A percentile compares a stretch with the other conserved stretches of the same genome.
phyloP scores from a whole-genome alignment of 805 yeast genomes.

The Candida hispaniensis region DNA sequence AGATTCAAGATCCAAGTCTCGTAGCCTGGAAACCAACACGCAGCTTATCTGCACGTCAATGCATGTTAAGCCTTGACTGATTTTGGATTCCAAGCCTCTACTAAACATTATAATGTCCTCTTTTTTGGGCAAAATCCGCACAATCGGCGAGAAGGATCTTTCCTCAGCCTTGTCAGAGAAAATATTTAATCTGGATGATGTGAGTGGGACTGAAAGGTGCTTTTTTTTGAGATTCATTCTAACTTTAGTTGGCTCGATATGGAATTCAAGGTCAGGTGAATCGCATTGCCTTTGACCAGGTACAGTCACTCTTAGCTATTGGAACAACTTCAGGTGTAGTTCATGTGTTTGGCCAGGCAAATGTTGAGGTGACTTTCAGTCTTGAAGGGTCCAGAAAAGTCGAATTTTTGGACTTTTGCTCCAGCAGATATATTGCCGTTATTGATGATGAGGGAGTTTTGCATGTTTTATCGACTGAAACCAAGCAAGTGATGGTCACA shows the following conservation, averaged over 20 bases:
- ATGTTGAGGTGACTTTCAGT: conserved; percentile 59
- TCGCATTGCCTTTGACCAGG: conserved; percentile 72
- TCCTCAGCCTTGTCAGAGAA: conserved; percentile 26
- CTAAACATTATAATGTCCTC: too few species aligned
- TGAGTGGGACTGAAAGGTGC: conserved; percentile 16
- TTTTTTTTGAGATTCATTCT: not conserved
- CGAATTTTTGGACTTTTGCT: conserved; percentile 51
- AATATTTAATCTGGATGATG: conserved; percentile 26
- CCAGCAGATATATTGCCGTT: conserved; percentile 72
- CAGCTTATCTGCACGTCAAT: too few species aligned
- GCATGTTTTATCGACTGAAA: conserved; percentile 57
- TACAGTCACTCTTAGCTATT: conserved; percentile 75
- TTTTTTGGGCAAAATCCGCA: conserved; percentile 17
- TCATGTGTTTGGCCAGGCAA: conserved; percentile 73
- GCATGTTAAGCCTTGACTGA: too few species aligned
- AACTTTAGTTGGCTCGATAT: conserved; percentile 31
- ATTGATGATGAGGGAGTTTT: conserved; percentile 52
- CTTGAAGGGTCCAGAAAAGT: conserved; percentile 33
- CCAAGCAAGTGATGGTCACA: conserved; percentile 49
- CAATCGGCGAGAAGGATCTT: conserved; percentile 25
- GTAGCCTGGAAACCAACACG: too few species aligned
- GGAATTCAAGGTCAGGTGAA: conserved; percentile 58
- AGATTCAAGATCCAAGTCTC: too few species aligned
- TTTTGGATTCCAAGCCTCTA: too few species aligned
- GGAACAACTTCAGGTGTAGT: conserved; percentile 62